Evolutionary conservation across 176 grass and related monocot genomes (phyloP), one percentile per base, ranked within the genome.

Genomic region (Bromus sterilis): DNA sequence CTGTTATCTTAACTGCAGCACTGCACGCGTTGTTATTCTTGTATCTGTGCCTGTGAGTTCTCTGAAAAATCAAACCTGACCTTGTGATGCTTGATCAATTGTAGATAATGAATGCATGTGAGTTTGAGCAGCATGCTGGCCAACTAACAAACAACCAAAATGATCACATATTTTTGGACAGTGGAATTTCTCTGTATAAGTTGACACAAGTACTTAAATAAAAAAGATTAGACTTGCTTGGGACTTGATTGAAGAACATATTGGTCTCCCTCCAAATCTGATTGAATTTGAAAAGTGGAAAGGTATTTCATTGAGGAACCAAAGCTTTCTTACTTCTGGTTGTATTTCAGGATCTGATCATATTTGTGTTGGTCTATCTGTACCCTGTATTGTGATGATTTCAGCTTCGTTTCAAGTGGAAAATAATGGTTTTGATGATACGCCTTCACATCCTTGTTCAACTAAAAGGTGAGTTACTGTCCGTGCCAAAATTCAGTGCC

Each of bases 161-260:
- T 31, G 76, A 89, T 65, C 55, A 86, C 73, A 93, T 93, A 62
- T 93, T 90, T 60, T 86, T 96, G 85, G 86, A 96, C 57, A 82
- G 59, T 21, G 88, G 90, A 30, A 84, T 93, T 69, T 93, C 83
- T 66, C 83, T 96, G 28, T 90, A 67, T 69, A 88, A 48, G 34
- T 48, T 91, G 60, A 81, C 87, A 83, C 85, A 91, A 86, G 44
- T 71, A 82, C 74, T 96, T 14, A 93, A 82, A 87, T 80, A 63
- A 62, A 66, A 14, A 40, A 89, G 56, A 57, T 86, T 95, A 48
- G 30, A 86, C 36, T 36, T 71, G 63, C 78, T 96, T 80, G 88
- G 83, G 78, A 86, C 56, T 40, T 75, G 44, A 84, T 93, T 75
- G 40, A 87, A 89, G 58, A 87, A 78, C 75, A 74, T 11, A 89